A percentile compares a stretch with the other conserved stretches of the same genome.
Evolutionary conservation across 495 filamentous ascomycete genomes (phyloP).

Genomic region (Baudoinia panamericana): DNA sequence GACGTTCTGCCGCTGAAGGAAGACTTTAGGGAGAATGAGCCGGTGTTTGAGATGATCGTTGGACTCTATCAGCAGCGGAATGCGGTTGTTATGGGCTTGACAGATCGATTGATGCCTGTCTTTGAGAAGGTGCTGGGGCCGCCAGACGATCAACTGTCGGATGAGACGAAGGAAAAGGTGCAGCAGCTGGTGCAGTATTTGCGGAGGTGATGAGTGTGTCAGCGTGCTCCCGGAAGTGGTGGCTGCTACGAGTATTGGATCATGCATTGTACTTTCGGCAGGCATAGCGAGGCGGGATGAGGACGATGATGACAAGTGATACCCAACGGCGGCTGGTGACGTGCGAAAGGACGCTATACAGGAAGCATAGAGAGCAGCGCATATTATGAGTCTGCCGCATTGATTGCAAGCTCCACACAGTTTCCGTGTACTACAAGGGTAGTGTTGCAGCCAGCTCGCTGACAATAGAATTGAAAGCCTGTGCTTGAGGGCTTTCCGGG

Average conservation of each 20-base stretch:
- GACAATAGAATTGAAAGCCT: constrained; percentile 48
- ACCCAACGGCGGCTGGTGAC: no score
- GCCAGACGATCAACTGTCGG: constrained; percentile 72
- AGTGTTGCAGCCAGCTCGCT: no score
- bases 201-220: constrained; percentile 29
- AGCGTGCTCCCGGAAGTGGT: no score
- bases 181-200: constrained; percentile 61
- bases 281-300: no score
- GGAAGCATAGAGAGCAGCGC: no score
- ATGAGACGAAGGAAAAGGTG: constrained; percentile 59
- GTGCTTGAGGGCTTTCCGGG: constrained; percentile 53
- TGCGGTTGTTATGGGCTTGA: constrained; percentile 35
- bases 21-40: constrained; percentile 92
- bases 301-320: no score
- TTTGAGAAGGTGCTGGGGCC: constrained; percentile 68
- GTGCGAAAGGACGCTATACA: no score
- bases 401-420: no score
- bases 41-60: constrained; percentile 76
- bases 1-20: constrained; percentile 76
- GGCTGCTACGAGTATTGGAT: no score
- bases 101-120: constrained; percentile 61
- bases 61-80: constrained; percentile 63
- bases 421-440: no score
- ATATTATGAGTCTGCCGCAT: no score
- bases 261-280: no score